Percentiles rank a stretch among this genome's conserved stretches.
Conservation (phyloP, 495 filamentous ascomycete genomes). For the Aspergillus heteromorphus region DNA sequence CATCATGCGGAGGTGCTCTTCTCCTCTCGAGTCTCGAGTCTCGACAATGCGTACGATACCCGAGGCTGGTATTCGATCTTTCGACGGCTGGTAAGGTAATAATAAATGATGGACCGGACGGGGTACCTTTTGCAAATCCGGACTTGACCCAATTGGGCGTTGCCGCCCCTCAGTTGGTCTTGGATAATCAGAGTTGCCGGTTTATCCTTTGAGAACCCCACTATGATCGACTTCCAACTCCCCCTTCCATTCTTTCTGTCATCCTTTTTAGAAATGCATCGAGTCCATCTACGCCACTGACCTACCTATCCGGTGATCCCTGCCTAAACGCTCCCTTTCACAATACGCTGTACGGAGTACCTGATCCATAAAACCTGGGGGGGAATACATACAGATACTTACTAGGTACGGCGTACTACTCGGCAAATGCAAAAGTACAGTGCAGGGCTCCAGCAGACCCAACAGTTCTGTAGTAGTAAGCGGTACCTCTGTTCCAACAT, state of each 20-base stretch:
- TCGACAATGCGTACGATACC: background rate
- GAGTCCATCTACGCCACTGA: background rate
- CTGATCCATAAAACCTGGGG: background rate
- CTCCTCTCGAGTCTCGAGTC: background rate
- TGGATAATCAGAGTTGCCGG: background rate
- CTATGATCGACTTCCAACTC: constrained; percentile 1
- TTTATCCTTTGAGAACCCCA: constrained; percentile 5
- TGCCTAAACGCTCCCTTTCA: background rate
- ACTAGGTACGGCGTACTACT: too few species aligned
- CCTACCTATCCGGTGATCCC: background rate
- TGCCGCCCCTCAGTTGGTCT: constrained; percentile 2
- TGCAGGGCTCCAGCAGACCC: background rate
- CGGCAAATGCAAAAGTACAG: constrained; percentile 9
- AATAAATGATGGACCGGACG: background rate
- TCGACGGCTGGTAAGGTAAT: too few species aligned
- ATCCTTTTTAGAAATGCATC: background rate
- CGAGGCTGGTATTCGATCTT: background rate
- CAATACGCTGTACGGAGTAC: background rate
- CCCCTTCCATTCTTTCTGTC: background rate
- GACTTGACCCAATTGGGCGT: background rate
- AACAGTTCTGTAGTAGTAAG: background rate
- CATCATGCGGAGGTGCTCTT: too few species aligned
- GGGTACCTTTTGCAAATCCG: background rate
- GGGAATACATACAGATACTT: background rate
- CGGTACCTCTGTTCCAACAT: too few species aligned